phyloP scores from a whole-genome alignment of 1,139 yeast species.

The Saccharomyces hybrid region DNA sequence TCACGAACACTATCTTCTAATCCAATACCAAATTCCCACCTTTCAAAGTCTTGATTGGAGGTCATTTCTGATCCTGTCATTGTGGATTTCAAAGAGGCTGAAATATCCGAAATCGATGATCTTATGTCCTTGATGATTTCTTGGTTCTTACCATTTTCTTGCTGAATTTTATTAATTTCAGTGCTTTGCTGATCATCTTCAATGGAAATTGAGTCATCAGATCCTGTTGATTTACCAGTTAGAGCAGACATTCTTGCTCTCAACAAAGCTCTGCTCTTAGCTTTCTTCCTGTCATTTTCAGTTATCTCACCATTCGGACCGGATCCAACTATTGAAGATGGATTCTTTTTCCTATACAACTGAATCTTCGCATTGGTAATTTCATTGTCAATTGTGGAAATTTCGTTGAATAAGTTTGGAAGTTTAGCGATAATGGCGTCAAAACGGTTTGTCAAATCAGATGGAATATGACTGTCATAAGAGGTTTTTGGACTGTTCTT shows the following conservation, averaged over 20 bases:
- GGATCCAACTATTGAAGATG: conserved; percentile 62
- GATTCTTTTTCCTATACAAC: conserved; percentile 57
- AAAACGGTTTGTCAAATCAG: conserved; percentile 25
- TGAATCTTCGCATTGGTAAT: conserved; percentile 64
- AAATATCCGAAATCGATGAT: conserved; percentile 62
- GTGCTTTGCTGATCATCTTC: conserved; percentile 45
- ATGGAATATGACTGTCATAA: conserved; percentile 29
- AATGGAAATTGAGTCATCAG: conserved; percentile 36
- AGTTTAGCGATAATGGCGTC: conserved; percentile 54
- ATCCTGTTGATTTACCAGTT: conserved; percentile 60
- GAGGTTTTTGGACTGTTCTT: conserved; percentile 26
- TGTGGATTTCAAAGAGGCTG: conserved; percentile 51
- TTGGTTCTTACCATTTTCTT: conserved; percentile 50
- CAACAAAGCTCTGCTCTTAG: conserved; percentile 66
- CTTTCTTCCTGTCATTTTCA: conserved; percentile 70
- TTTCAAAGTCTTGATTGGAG: conserved; percentile 50
- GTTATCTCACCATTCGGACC: conserved; percentile 83
- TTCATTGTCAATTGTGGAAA: conserved; percentile 55
- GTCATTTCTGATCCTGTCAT: conserved; percentile 30
- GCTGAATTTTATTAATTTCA: conserved; percentile 47
- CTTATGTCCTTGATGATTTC: conserved; percentile 65
- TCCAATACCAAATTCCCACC: conserved; percentile 85
- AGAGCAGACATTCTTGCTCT: conserved; percentile 85
- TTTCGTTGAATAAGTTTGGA: conserved; percentile 58
- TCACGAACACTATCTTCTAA: conserved; percentile 59